Base-by-base conservation (phyloP, 176 grass and related monocot species). In the Oryza glaberrima region DNA sequence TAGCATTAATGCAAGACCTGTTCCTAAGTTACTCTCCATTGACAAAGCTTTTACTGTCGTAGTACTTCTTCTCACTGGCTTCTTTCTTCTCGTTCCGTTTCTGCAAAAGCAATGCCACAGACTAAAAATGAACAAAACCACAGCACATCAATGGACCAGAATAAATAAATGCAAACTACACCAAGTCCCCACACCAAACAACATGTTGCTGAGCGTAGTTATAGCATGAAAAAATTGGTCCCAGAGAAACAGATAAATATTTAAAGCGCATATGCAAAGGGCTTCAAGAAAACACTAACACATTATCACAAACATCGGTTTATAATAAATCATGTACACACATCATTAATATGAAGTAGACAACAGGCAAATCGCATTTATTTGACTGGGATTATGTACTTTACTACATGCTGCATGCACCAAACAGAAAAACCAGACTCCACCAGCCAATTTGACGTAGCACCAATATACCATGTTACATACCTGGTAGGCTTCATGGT, bases 401-500 rank as follows among this genome's bases (percentile, higher is more conserved):
- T 6, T 60, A 25, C 16, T 56, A 68, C 45, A 35, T 17, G 25
- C 36, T 73, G 16, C 47, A 80, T 63, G 11, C 70, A 69, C 47
- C 47, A 88, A 67, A 74, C 0, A 76, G 9, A 70, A 34, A 34
- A 75, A 48, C 38, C 22, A 58, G 69, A 70, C 22, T 70, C 35
- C 40, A 44, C 22, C 5, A 16, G 30, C 7, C 30, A 28, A 77
- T 69, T 28, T 64, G 16, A 64, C 28, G 38, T 69, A 79, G 65
- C 66, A 25, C 63, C 38, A 40, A 40, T 40, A 40, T 40, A 40
- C 38, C 73, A 72, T 6, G 3, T 30, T 54, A 81, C 35, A 60
- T 90, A 98, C 96, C 96, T 95, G 93, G 85, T 90, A 98, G 32
- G 93, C 91, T 90, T 98, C 96, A 38, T 98, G 96, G 87, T 98